Percentiles rank a stretch among this genome's conserved stretches.
phyloP scores from a whole-genome alignment of 2,329 filamentous ascomycete genomes.

The Fusarium phyllophilum region DNA sequence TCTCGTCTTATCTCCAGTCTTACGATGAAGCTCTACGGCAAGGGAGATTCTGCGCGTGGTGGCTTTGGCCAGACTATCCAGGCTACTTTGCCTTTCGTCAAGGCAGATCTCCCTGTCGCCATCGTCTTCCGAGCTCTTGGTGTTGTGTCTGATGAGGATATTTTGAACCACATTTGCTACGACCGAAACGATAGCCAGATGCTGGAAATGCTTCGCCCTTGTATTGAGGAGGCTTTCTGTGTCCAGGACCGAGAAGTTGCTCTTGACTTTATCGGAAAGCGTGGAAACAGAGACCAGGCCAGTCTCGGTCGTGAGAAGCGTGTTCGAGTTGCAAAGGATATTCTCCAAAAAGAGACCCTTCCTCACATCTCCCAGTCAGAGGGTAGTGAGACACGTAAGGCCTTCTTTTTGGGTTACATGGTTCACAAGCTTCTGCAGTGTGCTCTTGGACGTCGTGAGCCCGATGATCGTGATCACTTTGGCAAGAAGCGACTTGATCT shows the following conservation, averaged over 20 bases:
- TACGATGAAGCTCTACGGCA: conserved; percentile 88
- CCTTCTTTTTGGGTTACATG: conserved; percentile 99
- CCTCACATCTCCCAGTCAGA: conserved; percentile 96
- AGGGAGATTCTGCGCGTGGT: conserved; percentile 80
- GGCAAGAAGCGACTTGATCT: conserved; percentile 98
- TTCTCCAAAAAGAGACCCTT: conserved; percentile 95
- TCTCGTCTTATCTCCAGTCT: conserved; percentile 94
- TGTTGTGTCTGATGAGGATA: conserved; percentile 97
- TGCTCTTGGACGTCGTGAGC: conserved; percentile 89
- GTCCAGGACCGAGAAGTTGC: conserved; percentile 96
- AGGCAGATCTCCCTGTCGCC: conserved; percentile 90
- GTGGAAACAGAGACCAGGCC: conserved; percentile 71
- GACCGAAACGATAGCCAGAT: conserved; percentile 95
- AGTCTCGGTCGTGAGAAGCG: conserved; percentile 85
- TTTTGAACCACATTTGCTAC: conserved; percentile 97
- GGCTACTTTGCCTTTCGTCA: conserved; percentile 92
- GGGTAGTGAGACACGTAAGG: conserved; percentile 94
- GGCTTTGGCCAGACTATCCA: conserved; percentile 89
- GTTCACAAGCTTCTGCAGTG: conserved; percentile 95
- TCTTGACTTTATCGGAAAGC: conserved; percentile 93
- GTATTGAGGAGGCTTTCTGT: conserved; percentile 95
- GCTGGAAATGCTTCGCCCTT: conserved; percentile 96
- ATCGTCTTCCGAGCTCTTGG: conserved; percentile 96
- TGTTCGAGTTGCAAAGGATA: conserved; percentile 90
- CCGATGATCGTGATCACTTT: conserved; percentile 98